Percentiles rank a stretch among this genome's conserved stretches.
Evolutionary conservation across 257 asterid species (phyloP).

Genomic region (Nicotiana tabacum): DNA sequence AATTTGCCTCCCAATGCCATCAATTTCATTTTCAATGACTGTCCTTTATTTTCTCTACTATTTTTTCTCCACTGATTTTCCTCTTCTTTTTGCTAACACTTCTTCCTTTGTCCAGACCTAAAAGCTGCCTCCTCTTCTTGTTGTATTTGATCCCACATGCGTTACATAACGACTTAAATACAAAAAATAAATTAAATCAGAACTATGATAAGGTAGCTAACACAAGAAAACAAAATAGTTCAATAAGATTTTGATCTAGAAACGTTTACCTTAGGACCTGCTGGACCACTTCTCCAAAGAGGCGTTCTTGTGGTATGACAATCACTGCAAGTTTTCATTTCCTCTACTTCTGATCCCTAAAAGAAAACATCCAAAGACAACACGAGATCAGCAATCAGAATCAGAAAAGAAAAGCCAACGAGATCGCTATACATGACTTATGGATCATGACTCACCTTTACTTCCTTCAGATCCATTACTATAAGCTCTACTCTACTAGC

Average conservation of each 20-base stretch:
- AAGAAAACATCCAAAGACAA: neutral
- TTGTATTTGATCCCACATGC: slow-evolving; percentile 91
- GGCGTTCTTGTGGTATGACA: slow-evolving; percentile 81
- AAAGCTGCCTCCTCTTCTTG: slow-evolving; percentile 65
- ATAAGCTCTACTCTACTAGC: neutral
- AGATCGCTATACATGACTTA: slow-evolving; percentile 4
- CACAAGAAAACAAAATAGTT: neutral
- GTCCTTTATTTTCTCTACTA: slow-evolving; percentile 22
- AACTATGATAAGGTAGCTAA: neutral
- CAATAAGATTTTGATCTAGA: neutral
- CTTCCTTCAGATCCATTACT: slow-evolving; percentile 76
- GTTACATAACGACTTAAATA: slow-evolving; percentile 37
- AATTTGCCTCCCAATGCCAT: slow-evolving; percentile 50
- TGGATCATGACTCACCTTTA: slow-evolving; percentile 41
- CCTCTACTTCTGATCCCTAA: slow-evolving; percentile 47
- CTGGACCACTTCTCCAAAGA: slow-evolving; percentile 93
- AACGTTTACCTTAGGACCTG: slow-evolving; percentile 68
- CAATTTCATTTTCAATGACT: slow-evolving; percentile 49
- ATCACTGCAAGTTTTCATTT: slow-evolving; percentile 44
- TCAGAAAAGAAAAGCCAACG: neutral
- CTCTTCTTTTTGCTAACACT: slow-evolving; percentile 39
- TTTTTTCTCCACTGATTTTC: slow-evolving; percentile 27
- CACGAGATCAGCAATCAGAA: neutral
- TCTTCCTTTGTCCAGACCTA: slow-evolving; percentile 51
- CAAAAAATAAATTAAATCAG: neutral